phyloP scores from a whole-genome alignment of 495 filamentous ascomycete species.

The Daldinia concentrica region DNA sequence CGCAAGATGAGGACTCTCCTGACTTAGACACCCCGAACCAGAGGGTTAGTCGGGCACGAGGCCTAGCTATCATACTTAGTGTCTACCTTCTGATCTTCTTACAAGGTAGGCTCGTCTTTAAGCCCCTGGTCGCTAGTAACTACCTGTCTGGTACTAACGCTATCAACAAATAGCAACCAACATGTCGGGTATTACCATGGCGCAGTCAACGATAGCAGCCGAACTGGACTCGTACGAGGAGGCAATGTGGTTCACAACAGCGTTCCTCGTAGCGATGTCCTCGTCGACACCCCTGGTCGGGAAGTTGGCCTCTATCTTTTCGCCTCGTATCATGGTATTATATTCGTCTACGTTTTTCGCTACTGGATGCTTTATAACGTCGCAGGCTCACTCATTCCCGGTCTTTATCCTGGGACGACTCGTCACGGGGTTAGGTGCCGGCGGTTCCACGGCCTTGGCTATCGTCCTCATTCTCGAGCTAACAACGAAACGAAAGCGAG shows the following conservation, averaged over 20 bases:
- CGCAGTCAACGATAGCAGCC: conserved; percentile 73
- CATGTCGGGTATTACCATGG: conserved; percentile 78
- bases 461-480: conserved; percentile 77
- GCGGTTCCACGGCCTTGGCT: conserved; percentile 70
- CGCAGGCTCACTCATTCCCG: conserved; percentile 62
- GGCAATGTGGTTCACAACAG: conserved; percentile 78
- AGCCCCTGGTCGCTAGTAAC: background rate
- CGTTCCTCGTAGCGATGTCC: conserved; percentile 76
- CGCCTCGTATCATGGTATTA: conserved; percentile 68
- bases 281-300: conserved; percentile 72
- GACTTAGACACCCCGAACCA: conserved; percentile 46
- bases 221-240: conserved; percentile 76
- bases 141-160: conserved; percentile 3
- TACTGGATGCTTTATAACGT: conserved; percentile 69
- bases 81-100: conserved; percentile 59
- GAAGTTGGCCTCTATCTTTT: conserved; percentile 73
- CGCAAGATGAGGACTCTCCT: conserved; percentile 19
- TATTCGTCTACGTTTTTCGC: conserved; percentile 64
- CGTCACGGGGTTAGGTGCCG: conserved; percentile 70
- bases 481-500: conserved; percentile 67
- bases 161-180: conserved; percentile 62
- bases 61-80: conserved; percentile 51
- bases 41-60: conserved; percentile 36
- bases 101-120: conserved; percentile 43
- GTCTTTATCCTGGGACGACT: conserved; percentile 73